phyloP scores from a whole-genome alignment of 1,284 basidiomycete species.

The Irpex rosettiformis region DNA sequence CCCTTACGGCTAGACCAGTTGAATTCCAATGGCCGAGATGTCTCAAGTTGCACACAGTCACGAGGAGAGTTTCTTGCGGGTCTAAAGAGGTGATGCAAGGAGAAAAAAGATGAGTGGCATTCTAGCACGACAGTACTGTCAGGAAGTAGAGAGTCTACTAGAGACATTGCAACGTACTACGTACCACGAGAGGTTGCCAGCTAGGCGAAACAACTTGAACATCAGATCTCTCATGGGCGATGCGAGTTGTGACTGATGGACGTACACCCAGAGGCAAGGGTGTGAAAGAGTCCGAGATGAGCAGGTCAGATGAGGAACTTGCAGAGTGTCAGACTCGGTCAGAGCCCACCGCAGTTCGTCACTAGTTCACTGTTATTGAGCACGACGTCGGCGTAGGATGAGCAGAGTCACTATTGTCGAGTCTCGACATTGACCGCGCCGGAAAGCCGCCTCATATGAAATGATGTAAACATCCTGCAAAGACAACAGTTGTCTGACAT shows the following conservation, averaged over 20 bases:
- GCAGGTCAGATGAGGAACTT: neutral
- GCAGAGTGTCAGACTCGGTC: neutral
- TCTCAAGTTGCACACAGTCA: neutral
- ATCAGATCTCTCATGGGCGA: constrained; percentile 6
- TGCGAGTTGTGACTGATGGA: constrained; percentile 7
- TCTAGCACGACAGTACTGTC: neutral
- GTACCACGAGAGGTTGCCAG: no score
- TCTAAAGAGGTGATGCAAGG: neutral
- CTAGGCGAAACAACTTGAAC: neutral
- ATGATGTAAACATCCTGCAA: neutral
- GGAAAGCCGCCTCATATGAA: neutral
- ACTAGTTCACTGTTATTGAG: neutral
- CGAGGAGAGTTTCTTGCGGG: neutral
- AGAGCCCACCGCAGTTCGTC: constrained; percentile 7
- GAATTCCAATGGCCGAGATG: neutral
- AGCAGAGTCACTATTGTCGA: neutral
- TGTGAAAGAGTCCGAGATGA: constrained; percentile 11
- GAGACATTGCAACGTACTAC: no score
- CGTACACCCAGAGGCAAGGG: neutral
- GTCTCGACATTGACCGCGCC: neutral
- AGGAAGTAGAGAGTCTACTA: neutral
- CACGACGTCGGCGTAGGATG: neutral
- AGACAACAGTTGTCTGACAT: neutral
- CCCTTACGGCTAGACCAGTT: neutral
- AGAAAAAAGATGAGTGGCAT: neutral